Percentiles rank a stretch among this genome's conserved stretches.
These are phyloP conservation scores for Claviceps cyperi DNA, from an alignment of 2,329 filamentous ascomycete species.

Conservation along the genomic window DNA sequence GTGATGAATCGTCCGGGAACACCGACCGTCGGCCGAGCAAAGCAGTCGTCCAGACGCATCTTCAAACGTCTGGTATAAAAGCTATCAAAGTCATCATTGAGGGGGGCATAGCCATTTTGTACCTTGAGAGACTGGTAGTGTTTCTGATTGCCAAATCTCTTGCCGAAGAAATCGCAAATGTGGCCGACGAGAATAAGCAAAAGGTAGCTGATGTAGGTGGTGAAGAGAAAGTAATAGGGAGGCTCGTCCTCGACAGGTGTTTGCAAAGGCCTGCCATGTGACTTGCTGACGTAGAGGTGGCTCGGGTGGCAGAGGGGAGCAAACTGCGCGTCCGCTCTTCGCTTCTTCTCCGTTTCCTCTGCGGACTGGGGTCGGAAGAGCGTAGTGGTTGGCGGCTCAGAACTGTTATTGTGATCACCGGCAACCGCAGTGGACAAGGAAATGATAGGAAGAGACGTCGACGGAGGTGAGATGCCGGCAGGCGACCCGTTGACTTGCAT, in stretches of 20 bases:
- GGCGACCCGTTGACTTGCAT: conserved; percentile 28
- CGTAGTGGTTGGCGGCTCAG: conserved; percentile 58
- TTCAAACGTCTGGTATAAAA: conserved; percentile 93
- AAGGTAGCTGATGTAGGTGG: conserved; percentile 96
- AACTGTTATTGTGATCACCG: conserved; percentile 55
- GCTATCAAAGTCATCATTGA: conserved; percentile 98
- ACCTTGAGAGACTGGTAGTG: conserved; percentile 69
- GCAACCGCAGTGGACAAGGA: conserved; percentile 76
- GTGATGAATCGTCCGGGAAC: conserved; percentile 92
- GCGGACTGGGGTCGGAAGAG: conserved; percentile 79
- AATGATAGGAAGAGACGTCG: conserved; percentile 74
- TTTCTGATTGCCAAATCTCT: conserved; percentile 76
- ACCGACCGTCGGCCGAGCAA: conserved; percentile 80
- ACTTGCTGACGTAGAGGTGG: conserved; percentile 81
- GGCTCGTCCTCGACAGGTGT: conserved; percentile 88
- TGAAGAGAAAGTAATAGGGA: conserved; percentile 91
- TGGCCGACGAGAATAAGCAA: conserved; percentile 92
- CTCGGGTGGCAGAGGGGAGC: conserved; percentile 66
- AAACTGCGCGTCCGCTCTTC: conserved; percentile 77
- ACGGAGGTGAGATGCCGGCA: conserved; percentile 53
- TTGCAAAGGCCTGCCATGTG: conserved; percentile 65
- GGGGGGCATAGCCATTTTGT: conserved; percentile 78
- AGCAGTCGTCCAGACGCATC: conserved; percentile 91
- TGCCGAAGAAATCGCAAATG: conserved; percentile 93
- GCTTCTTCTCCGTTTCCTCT: conserved; percentile 64